Conservation (phyloP, 2,329 filamentous ascomycete species). For the Fusarium scirpi region DNA sequence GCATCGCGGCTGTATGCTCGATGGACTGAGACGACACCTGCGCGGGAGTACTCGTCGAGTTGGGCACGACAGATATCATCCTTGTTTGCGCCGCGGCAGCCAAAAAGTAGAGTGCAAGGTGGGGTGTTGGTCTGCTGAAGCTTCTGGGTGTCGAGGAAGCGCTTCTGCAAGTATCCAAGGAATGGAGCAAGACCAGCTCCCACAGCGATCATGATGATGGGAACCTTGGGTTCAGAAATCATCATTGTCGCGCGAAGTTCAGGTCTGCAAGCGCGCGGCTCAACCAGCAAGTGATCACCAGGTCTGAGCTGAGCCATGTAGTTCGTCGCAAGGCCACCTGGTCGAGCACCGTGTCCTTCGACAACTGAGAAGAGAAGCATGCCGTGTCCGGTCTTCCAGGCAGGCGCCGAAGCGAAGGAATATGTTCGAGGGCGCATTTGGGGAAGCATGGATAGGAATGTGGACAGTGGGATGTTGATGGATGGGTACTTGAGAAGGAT, state of each 20-base stretch:
- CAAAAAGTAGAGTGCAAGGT: neutral
- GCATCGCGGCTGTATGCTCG: constrained; percentile 6
- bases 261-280: neutral
- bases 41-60: neutral
- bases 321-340: constrained; percentile 6
- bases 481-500: constrained; percentile 73
- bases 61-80: constrained; percentile 4
- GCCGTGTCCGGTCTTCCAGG: neutral
- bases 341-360: neutral
- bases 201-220: constrained; percentile 15
- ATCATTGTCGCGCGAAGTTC: neutral
- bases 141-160: neutral
- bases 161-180: constrained; percentile 14
- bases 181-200: constrained; percentile 11
- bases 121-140: rapidly evolving
- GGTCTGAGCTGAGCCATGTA: neutral
- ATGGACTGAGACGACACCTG: neutral
- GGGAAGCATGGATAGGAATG: constrained; percentile 78
- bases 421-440: constrained; percentile 64
- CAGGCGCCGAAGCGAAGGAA: constrained; percentile 14
- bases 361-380: constrained; percentile 15
- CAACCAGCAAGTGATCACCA: neutral
- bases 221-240: neutral
- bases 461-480: constrained; percentile 70
- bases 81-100: constrained; percentile 2